Base-by-base conservation (phyloP, 2,329 filamentous ascomycete species). In the Talaromyces sp. region DNA sequence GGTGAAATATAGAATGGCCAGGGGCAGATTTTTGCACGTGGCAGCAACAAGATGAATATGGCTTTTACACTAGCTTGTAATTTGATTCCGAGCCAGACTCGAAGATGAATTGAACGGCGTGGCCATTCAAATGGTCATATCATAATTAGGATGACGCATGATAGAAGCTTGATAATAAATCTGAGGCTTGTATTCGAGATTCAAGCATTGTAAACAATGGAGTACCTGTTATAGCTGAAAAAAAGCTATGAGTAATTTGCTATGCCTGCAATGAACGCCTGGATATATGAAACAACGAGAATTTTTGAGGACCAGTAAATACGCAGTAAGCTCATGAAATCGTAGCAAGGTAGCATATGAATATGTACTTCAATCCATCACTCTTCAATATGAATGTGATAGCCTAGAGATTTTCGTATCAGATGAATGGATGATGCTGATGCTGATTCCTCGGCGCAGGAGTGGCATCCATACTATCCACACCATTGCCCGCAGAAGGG, bases 351-450 rank as follows among this genome's bases (percentile, higher is more conserved):
- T 35, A 22, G n/a, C 31, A 19, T 19, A 39, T n/a, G 35, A 13
- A 54, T 54, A 54, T 54, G 16, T 37, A 54, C 31, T 22, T 8
- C 3, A 33, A 19, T 35, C n/a, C 50, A 31, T 11, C 50, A 3
- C 16, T 8, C 8, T 35, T 14, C 9, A 14, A 22, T 56, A 37
- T 45, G 19, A 14, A 33, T 13, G 43, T 16, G 35, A 19, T 27
- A 19, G 14, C 7, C 2, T 27, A 11, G 6, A 10, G 6, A 27
- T 6, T 13, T 13, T 39, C 45, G 33, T 22, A 50, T 65, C 57
- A 65, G 24, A 65, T 43, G 14, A 65, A 65, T 13, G 52, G 35
- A 62, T 57, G 31, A 48, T 65, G 63, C 13, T 58, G 45, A 27
- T 65, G 62, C 33, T 64, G 50, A 43, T 52, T 65, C 19, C 54